A percentile compares a stretch with the other conserved stretches of the same genome.
Evolutionary conservation across 2,329 filamentous ascomycete genomes (phyloP).

Genomic region (Neofusicoccum ribis): DNA sequence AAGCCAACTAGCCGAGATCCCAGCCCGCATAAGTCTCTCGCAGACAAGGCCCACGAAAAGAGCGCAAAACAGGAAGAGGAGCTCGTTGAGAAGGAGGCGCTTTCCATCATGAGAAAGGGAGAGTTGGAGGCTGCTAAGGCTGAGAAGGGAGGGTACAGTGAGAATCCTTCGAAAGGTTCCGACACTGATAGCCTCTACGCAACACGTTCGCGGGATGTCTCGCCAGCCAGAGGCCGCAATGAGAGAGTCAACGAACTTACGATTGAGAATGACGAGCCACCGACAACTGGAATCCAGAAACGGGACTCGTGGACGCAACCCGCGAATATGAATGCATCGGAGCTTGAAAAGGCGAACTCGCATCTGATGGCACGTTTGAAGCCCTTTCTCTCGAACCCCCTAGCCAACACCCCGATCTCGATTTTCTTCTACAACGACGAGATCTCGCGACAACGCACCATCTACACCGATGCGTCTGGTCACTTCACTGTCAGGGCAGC

Average conservation of each 20-base stretch:
- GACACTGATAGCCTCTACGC: constrained; percentile 42
- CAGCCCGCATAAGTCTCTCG: constrained; percentile 43
- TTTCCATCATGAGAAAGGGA: constrained; percentile 71
- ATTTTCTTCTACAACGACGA: constrained; percentile 92
- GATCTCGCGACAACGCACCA: constrained; percentile 78
- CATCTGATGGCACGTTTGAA: constrained; percentile 84
- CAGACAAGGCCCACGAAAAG: constrained; percentile 48
- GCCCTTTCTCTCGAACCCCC: constrained; percentile 85
- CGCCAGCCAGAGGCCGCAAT: constrained; percentile 23
- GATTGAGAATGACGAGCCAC: constrained; percentile 22
- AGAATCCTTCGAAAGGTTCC: constrained; percentile 55
- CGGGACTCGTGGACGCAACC: constrained; percentile 52
- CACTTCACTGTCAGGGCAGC: constrained; percentile 82
- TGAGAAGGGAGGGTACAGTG: constrained; percentile 71
- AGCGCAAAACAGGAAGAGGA: constrained; percentile 60
- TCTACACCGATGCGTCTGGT: constrained; percentile 82
- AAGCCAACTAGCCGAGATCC: constrained; percentile 44
- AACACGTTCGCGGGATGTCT: constrained; percentile 34
- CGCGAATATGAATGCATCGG: constrained; percentile 69
- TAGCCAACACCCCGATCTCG: constrained; percentile 76
- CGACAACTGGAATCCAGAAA: constrained; percentile 45
- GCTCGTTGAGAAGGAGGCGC: constrained; percentile 71
- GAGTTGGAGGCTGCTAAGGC: constrained; percentile 71
- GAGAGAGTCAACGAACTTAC: constrained; percentile 18
- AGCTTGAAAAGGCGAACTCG: constrained; percentile 76